Evolutionary conservation across 1,139 yeast species (phyloP).

Genomic region (Pichia sp.): DNA sequence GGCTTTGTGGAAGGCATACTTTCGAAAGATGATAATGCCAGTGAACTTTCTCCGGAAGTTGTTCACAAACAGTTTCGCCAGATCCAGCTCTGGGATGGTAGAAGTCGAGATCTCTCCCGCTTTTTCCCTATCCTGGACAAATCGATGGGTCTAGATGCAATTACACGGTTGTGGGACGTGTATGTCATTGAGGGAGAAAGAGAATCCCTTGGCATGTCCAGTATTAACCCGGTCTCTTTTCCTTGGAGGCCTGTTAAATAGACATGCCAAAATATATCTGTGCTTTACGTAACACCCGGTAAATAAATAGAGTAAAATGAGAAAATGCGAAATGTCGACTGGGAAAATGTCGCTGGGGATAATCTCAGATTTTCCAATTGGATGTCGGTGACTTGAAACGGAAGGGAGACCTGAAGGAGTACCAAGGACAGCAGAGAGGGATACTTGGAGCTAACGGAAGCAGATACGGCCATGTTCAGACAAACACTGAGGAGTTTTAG

Average conservation of each 20-base stretch:
- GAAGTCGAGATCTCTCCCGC: background rate
- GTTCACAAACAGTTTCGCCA: background rate
- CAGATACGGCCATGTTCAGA: slow-evolving; percentile 9
- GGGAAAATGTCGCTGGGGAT: background rate
- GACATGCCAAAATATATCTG: background rate
- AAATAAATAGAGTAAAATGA: background rate
- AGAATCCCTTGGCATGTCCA: background rate
- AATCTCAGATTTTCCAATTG: background rate
- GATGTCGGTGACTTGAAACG: background rate
- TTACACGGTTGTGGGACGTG: slow-evolving; percentile 1
- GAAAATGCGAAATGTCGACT: background rate
- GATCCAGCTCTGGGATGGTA: slow-evolving; percentile 1
- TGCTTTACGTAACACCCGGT: slow-evolving; percentile 5
- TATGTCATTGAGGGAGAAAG: background rate
- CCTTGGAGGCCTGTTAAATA: background rate
- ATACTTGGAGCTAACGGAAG: background rate
- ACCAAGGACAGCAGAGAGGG: background rate
- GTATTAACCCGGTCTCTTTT: slow-evolving; percentile 4
- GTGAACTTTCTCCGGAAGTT: background rate
- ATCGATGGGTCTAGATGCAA: background rate
- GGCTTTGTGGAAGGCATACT: background rate
- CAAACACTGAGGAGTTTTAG: slow-evolving; percentile 22
- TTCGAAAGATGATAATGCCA: background rate
- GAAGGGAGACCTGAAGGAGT: too few relatives aligned
- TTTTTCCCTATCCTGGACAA: background rate